Base-by-base conservation (phyloP, 2,329 filamentous ascomycete species). In the Aureobasidium musti region DNA sequence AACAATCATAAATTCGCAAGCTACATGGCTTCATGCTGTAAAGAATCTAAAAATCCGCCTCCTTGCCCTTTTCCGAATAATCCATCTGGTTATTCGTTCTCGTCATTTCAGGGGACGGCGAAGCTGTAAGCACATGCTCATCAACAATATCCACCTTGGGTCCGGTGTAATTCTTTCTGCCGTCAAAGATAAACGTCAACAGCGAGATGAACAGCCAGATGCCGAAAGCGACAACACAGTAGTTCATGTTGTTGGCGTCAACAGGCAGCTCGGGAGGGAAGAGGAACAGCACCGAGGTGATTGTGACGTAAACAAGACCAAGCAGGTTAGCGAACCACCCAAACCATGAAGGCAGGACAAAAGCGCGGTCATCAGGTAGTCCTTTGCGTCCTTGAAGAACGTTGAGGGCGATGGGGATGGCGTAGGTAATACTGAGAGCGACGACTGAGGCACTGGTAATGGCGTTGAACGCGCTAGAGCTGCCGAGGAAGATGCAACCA, bases 251-350 rank as follows among this genome's bases (percentile, higher is more conserved):
- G 70, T 79, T 85, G 0, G 83, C 81, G 0, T 86, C 86, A 1
- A 89, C 87, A 0, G 88, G 88, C 4, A 87, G 73, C 8, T 82
- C 82, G 0, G 90, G 89, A 3, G 90, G 90, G 77, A 92, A 91
- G 23, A 91, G 82, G 77, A 92, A 92, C 0, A 92, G 81, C 0
- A 91, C 86, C 0, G 89, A 91, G 0, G 89, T 92, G n/a, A 92
- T 75, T 14, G 86, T 78, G 1, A 88, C 85, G 77, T 89, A 92
- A 0, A 79, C 79, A 54, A 92, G 81, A 5, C 89, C 88, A 33
- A 85, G 59, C 10, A 79, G 28, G 68, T 90, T 90, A 28, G 83
- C 80, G 28, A 82, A 76, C 87, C 87, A 90, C 23, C 83, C 87
- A 39, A 88, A 66, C 35, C 76, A 74, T 28, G 76, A 79, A 0